phyloP scores from a whole-genome alignment of 805 yeast species.

The Myxozyma monticola region DNA sequence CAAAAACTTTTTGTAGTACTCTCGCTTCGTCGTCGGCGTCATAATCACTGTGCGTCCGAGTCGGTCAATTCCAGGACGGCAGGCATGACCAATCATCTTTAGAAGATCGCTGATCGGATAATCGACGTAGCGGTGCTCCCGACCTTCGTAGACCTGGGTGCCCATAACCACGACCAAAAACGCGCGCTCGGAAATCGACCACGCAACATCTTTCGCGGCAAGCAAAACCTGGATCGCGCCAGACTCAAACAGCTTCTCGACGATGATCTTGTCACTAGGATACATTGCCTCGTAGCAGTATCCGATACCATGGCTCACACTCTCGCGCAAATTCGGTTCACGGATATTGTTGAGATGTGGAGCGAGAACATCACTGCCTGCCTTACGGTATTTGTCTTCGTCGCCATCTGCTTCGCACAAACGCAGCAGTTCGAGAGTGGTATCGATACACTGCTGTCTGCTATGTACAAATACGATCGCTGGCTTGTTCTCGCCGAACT shows the following conservation, averaged over 20 bases:
- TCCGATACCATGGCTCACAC: conserved; percentile 64
- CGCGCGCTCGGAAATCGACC: conserved; percentile 51
- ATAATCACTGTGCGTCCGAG: conserved; percentile 53
- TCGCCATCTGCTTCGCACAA: conserved; percentile 42
- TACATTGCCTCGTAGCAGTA: conserved; percentile 59
- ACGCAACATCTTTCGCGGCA: conserved; percentile 59
- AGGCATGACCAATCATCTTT: conserved; percentile 36
- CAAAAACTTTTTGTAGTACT: conserved; percentile 70
- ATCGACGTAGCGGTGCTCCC: conserved; percentile 67
- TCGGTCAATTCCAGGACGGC: conserved; percentile 33
- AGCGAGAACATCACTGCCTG: conserved; percentile 44
- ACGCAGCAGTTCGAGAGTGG: conserved; percentile 49
- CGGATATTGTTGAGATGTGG: conserved; percentile 47
- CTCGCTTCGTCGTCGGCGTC: conserved; percentile 55
- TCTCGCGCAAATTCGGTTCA: conserved; percentile 49
- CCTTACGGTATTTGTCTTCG: conserved; percentile 44
- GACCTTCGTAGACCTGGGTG: conserved; percentile 70
- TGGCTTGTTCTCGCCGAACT: conserved; percentile 36
- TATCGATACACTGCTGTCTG: conserved; percentile 54
- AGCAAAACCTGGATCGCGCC: conserved; percentile 58
- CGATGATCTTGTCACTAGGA: conserved; percentile 52
- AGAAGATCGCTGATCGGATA: conserved; percentile 53
- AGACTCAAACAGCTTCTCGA: conserved; percentile 53
- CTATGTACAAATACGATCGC: conserved; percentile 60
- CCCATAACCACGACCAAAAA: conserved; percentile 63